phyloP scores from a whole-genome alignment of 495 filamentous ascomycete species.

The Aspergillus hancockii region DNA sequence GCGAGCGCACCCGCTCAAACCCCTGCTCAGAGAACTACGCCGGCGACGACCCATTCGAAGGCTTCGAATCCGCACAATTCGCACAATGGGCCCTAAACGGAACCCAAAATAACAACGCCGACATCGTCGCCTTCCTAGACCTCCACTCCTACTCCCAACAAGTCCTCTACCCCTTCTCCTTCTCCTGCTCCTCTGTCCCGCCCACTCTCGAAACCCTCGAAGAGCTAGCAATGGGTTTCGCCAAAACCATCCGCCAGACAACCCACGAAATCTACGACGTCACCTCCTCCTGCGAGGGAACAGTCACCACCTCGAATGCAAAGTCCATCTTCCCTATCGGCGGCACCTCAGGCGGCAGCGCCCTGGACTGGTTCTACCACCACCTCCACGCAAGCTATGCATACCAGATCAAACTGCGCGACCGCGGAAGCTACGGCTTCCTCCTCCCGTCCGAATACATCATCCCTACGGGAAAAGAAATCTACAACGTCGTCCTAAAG shows the following conservation, averaged over 20 bases:
- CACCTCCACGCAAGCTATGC: slow-evolving; percentile 78
- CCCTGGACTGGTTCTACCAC: slow-evolving; percentile 96
- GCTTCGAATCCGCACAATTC: slow-evolving; percentile 70
- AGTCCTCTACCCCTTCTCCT: slow-evolving; percentile 90
- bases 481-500: slow-evolving; percentile 76
- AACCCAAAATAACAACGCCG: slow-evolving; percentile 65
- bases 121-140: slow-evolving; percentile 83
- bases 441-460: slow-evolving; percentile 86
- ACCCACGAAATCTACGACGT: slow-evolving; percentile 77
- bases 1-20: slow-evolving; percentile 63
- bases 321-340: slow-evolving; percentile 59
- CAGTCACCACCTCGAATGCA: slow-evolving; percentile 39
- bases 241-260: slow-evolving; percentile 80
- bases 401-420: slow-evolving; percentile 93
- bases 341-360: slow-evolving; percentile 67
- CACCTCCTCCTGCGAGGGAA: slow-evolving; percentile 85
- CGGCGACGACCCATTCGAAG: slow-evolving; percentile 81
- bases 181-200: slow-evolving; percentile 72
- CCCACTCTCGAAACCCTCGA: slow-evolving; percentile 88
- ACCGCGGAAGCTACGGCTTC: slow-evolving; percentile 94
- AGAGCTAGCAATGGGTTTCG: slow-evolving; percentile 85
- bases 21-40: slow-evolving; percentile 93
- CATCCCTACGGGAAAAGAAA: slow-evolving; percentile 83
- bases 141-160: slow-evolving; percentile 96
- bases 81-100: slow-evolving; percentile 87